phyloP scores from a whole-genome alignment of 2,329 filamentous ascomycete genomes.

The Colletotrichum sp. region DNA sequence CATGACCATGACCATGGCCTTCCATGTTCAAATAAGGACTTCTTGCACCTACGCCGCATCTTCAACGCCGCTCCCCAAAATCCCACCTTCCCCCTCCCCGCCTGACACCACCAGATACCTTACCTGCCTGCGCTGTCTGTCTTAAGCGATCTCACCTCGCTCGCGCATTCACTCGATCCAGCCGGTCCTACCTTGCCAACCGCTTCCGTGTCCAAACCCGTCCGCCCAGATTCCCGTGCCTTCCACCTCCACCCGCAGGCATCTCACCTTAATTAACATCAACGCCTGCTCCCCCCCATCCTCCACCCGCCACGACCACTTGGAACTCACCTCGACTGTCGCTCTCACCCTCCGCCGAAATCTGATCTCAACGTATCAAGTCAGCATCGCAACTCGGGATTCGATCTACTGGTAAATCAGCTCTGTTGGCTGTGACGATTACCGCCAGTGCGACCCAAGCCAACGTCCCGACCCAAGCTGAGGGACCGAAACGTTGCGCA shows the following conservation, averaged over 20 bases:
- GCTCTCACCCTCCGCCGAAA: neutral
- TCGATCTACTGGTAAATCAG: neutral
- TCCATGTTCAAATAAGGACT: conserved; percentile 21
- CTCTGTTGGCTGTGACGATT: neutral
- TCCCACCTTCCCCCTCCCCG: conserved; percentile 6
- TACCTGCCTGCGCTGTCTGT: neutral
- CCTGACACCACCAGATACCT: conserved; percentile 7
- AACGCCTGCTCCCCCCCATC: neutral
- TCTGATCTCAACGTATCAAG: neutral
- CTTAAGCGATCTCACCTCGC: neutral
- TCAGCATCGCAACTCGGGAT: neutral
- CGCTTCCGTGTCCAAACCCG: neutral
- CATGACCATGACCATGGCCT: neutral
- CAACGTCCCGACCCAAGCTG: neutral
- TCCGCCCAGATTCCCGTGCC: neutral
- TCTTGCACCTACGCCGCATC: conserved; percentile 12
- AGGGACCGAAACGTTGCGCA: neutral
- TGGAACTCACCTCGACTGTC: neutral
- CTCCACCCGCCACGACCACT: neutral
- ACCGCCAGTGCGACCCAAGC: neutral
- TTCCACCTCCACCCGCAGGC: neutral
- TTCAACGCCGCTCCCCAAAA: conserved; percentile 14
- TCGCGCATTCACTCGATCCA: neutral
- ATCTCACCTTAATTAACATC: neutral
- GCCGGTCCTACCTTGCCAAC: neutral